Evolutionary conservation across 2,329 filamentous ascomycete genomes (phyloP).

Genomic region (Claviceps sp.): DNA sequence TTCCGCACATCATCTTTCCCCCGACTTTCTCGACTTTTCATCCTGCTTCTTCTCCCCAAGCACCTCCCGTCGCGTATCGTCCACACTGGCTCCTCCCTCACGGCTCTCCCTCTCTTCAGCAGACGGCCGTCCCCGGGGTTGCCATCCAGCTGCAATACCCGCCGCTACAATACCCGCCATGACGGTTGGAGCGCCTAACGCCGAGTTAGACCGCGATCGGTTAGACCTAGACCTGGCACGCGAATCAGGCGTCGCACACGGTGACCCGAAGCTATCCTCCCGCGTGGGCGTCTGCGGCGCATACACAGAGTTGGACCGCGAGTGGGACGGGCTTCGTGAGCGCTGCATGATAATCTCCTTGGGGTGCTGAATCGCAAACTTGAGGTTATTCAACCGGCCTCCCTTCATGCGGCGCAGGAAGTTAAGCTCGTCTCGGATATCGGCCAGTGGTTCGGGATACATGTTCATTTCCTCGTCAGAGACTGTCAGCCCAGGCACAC

Average conservation of each 20-base stretch:
- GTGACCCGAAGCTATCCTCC: constrained; percentile 36
- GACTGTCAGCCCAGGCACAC: constrained; percentile 43
- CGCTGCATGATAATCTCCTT: constrained; percentile 53
- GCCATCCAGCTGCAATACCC: constrained; percentile 64
- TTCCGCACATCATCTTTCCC: constrained; percentile 5
- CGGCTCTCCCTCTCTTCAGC: constrained; percentile 15
- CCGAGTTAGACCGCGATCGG: constrained; percentile 54
- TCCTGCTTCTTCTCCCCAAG: constrained; percentile 5
- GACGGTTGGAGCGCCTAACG: constrained; percentile 59
- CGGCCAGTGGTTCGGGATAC: constrained; percentile 59
- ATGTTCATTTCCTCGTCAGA: constrained; percentile 53
- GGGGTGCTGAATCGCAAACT: constrained; percentile 64
- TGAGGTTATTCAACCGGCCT: constrained; percentile 68
- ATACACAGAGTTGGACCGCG: constrained; percentile 48
- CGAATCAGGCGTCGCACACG: constrained; percentile 43
- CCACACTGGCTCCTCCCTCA: constrained; percentile 3
- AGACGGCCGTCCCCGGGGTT: constrained; percentile 44
- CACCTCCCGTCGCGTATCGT: constrained; percentile 7
- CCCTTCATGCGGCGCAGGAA: constrained; percentile 73
- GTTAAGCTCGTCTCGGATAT: constrained; percentile 67
- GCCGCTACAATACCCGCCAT: constrained; percentile 78
- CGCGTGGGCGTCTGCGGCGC: constrained; percentile 50
- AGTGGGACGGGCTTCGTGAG: constrained; percentile 50
- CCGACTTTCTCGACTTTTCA: constrained; percentile 14
- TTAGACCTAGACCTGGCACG: constrained; percentile 54